Base-by-base conservation (phyloP, 208 protist genomes). In the Lotmaria passim region DNA sequence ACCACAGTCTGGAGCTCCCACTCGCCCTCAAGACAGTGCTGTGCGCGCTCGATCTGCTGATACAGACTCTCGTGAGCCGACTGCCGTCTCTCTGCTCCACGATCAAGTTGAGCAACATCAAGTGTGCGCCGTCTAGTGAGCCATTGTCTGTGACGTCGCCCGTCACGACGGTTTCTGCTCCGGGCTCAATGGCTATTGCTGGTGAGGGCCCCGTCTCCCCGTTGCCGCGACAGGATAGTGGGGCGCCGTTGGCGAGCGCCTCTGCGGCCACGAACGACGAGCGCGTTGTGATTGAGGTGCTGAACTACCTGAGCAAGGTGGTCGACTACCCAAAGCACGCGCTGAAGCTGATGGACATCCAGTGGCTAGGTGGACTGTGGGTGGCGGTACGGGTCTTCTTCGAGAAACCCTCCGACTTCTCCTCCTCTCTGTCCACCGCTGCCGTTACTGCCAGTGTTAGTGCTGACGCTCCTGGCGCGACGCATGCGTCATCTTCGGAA, bases 281-380 rank as follows among this genome's bases (percentile, higher is more conserved):
- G 55, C 62, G 48, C 3, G 73, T 94, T 10, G 78, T 87, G 10
- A 57, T 87, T 11, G 74, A 79, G 31, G 87, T 93, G 12, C 75
- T 96, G 5, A 72, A 46, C 52, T 90, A 95, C 74, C 61, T 97
- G 14, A 87, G 93, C 62, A 93, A 91, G 73, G 78, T 97, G 55
- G 74, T 91, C 19, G 92, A 92, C 64, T 72, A 87, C 55, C 58
- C 70, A 23, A 67, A 74, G 44, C 94, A 92, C 75, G 87, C 69
- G 11, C 59, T 81, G 59, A 83, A 77, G 44, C 78, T 97, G 34
- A 72, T 93, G 31, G 69, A 63, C 31, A 81, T 83, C 53, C 77
- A 79, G 28, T 97, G 92, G 90, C 74, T 97, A n/a, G 75, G 75
- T 12, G 94, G 89, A 70, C 71, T 97, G 43, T 95, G 89, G 88